phyloP scores from a whole-genome alignment of 345 rosid species.

The Hirschfeldia incana region DNA sequence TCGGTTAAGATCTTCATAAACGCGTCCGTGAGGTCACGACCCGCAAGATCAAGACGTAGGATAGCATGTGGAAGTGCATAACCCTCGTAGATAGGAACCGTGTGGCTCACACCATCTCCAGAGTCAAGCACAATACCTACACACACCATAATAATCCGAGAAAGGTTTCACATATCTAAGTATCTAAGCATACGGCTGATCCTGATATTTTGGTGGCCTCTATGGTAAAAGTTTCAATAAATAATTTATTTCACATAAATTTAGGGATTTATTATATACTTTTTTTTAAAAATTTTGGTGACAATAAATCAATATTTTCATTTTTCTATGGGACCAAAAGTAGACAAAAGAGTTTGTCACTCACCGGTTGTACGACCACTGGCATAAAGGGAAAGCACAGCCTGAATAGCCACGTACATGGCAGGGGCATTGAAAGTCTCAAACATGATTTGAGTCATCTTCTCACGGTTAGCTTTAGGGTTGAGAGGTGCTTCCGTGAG shows the following conservation, averaged over 20 bases:
- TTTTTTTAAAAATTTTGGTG: too few species aligned
- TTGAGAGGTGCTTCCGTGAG: constrained; percentile 92
- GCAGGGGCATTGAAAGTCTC: constrained; percentile 93
- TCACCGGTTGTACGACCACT: constrained; percentile 98
- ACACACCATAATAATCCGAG: neutral
- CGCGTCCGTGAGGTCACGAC: constrained; percentile 86
- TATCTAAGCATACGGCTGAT: neutral
- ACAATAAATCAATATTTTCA: neutral
- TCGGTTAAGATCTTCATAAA: constrained; percentile 90
- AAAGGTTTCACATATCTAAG: neutral
- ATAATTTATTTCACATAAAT: too few species aligned
- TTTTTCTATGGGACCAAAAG: neutral
- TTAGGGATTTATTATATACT: too few species aligned
- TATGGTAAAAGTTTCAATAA: too few species aligned
- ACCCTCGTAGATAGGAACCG: constrained; percentile 88
- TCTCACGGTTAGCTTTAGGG: constrained; percentile 98
- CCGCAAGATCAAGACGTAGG: constrained; percentile 90
- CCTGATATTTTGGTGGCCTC: neutral
- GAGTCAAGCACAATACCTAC: constrained; percentile 76
- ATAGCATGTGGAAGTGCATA: constrained; percentile 90
- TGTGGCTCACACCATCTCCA: constrained; percentile 94
- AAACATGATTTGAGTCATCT: constrained; percentile 97
- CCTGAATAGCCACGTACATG: constrained; percentile 94
- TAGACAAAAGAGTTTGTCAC: constrained; percentile 10
- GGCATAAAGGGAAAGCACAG: constrained; percentile 88